phyloP scores from a whole-genome alignment of 768 basidiomycete species.

The Brasilioporus rufonigricans region DNA sequence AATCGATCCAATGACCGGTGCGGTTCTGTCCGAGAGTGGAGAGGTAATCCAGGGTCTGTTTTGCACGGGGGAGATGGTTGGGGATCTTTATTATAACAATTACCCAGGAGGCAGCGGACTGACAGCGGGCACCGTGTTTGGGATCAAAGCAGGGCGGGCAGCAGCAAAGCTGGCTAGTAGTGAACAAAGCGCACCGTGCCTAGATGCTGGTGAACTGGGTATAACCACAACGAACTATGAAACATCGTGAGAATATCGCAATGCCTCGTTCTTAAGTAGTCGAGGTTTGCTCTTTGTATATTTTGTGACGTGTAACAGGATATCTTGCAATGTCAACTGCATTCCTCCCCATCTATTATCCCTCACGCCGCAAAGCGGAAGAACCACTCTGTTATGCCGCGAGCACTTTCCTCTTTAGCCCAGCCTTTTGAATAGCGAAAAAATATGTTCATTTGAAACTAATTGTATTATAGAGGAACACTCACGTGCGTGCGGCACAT shows the following conservation, averaged over 20 bases:
- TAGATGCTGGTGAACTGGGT: not conserved
- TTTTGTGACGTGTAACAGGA: not conserved
- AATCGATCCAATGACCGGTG: conserved; percentile 53
- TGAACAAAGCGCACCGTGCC: not conserved
- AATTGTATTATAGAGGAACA: not conserved
- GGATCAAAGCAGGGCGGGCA: conserved; percentile 49
- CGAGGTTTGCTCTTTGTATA: not conserved
- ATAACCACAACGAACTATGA: not conserved
- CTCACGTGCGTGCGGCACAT: conserved; percentile 18
- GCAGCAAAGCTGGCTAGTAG: conserved; percentile 36
- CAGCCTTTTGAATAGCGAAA: conserved; percentile 37
- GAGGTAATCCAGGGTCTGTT: conserved; percentile 52
- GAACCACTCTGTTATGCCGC: conserved; percentile 50
- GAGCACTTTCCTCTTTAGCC: conserved; percentile 58
- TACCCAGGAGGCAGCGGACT: conserved; percentile 72
- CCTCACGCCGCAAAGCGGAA: conserved; percentile 35
- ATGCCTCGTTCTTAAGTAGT: not conserved
- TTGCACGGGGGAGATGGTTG: conserved; percentile 69
- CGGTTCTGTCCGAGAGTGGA: conserved; percentile 44
- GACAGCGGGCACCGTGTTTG: conserved; percentile 65
- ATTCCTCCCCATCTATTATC: not conserved
- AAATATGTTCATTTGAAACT: not conserved
- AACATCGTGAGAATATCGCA: not conserved
- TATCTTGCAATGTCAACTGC: not conserved
- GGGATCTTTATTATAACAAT: conserved; percentile 59